Percentiles rank a stretch among this genome's conserved stretches.
phyloP scores from a whole-genome alignment of 257 asterid species.

The Cynanchum wilfordii region DNA sequence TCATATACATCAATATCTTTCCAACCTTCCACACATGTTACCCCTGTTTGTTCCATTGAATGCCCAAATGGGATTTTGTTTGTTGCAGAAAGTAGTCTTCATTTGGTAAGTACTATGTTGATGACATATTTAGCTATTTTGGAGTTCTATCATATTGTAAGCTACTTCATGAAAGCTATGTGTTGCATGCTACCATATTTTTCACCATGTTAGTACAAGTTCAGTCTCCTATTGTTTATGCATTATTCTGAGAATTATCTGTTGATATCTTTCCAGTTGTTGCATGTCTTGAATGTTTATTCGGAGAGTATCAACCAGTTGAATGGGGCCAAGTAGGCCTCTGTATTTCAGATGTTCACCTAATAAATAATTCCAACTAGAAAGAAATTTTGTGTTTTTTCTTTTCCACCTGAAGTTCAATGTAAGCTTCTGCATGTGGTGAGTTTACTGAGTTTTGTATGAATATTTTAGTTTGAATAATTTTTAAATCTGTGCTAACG shows the following conservation, averaged over 20 bases:
- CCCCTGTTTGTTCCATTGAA: constrained; percentile 84
- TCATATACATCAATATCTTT: constrained; percentile 90
- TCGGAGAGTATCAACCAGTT: too few relatives aligned
- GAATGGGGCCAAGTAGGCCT: not conserved
- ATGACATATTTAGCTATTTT: not conserved
- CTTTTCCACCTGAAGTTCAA: not conserved
- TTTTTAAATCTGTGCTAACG: not conserved
- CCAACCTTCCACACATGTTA: constrained; percentile 92
- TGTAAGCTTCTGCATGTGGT: not conserved
- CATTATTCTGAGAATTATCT: not conserved
- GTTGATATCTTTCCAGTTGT: not conserved
- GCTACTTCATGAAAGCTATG: not conserved
- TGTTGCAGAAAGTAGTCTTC: constrained; percentile 96
- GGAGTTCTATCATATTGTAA: not conserved
- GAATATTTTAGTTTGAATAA: not conserved
- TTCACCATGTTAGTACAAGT: not conserved
- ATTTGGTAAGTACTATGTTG: constrained; percentile 56
- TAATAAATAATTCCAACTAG: not conserved
- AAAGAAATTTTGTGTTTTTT: not conserved
- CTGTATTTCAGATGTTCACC: not conserved
- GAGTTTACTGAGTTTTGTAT: not conserved
- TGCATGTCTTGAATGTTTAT: not conserved
- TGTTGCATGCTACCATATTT: not conserved
- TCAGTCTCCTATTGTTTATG: not conserved
- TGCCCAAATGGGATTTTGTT: constrained; percentile 88